A percentile compares a stretch with the other conserved stretches of the same genome.
phyloP scores from a whole-genome alignment of 805 yeast genomes.

The Wilhelminamyces savonicus region DNA sequence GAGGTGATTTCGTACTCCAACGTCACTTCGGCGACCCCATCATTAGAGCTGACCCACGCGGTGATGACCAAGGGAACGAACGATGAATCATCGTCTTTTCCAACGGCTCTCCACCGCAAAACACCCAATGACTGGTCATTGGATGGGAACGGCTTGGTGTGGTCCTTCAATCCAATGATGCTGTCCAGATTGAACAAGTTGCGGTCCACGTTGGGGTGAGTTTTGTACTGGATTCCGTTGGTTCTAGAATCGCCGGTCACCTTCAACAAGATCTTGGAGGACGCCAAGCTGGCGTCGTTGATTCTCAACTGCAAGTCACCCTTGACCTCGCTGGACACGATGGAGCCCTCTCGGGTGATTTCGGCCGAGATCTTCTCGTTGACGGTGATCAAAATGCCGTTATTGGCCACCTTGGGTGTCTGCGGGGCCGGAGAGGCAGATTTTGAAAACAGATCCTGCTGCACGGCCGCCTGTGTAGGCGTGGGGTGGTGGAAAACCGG shows the following conservation, averaged over 20 bases:
- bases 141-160: conserved; percentile 77
- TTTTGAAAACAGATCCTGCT: conserved; percentile 13
- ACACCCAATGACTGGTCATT: conserved; percentile 89
- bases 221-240: conserved; percentile 66
- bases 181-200: conserved; percentile 50
- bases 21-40: conserved; percentile 64
- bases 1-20: conserved; percentile 78
- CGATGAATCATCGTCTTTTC: conserved; percentile 46
- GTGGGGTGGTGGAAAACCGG: conserved; percentile 24
- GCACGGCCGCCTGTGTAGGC: conserved; percentile 15
- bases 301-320: conserved; percentile 89
- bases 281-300: conserved; percentile 66
- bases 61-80: conserved; percentile 63
- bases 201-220: conserved; percentile 95
- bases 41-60: conserved; percentile 75
- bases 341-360: conserved; percentile 77
- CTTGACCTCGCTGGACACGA: conserved; percentile 66
- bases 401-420: conserved; percentile 39
- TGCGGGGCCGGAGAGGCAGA: conserved; percentile 12
- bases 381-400: conserved; percentile 73
- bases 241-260: conserved; percentile 40
- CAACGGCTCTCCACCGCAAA: conserved; percentile 82
- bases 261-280: conserved; percentile 54
- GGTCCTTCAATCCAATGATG: conserved; percentile 70
- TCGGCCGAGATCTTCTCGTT: conserved; percentile 76